Evolutionary conservation across 257 asterid genomes (phyloP).

Genomic region (Cinchona pubescens): DNA sequence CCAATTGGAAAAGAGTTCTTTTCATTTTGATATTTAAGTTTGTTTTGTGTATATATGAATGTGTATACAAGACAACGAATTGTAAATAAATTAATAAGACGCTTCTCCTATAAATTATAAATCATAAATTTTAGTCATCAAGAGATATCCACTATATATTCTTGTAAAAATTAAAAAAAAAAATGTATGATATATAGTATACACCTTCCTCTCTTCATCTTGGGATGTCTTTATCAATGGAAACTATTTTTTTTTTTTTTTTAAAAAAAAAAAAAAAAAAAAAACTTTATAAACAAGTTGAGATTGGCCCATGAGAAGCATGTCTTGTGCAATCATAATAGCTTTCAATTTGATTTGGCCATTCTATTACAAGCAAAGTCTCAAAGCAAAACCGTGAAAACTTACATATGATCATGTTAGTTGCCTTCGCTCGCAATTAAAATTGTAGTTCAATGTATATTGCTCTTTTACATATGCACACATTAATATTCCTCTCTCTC

Average conservation of each 20-base stretch:
- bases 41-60: too few species aligned
- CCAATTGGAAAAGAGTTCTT: conserved; percentile 9
- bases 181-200: not conserved
- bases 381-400: conserved; percentile 28
- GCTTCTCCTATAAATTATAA: too few species aligned
- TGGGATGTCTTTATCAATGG: conserved; percentile 57
- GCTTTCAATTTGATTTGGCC: conserved; percentile 64
- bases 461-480: conserved; percentile 17
- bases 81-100: too few species aligned
- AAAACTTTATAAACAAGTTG: conserved; percentile 74
- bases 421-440: conserved; percentile 68
- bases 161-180: too few species aligned
- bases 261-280: too few species aligned
- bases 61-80: too few species aligned
- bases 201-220: conserved; percentile 30
- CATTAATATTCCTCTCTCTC: not conserved
- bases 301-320: conserved; percentile 72
- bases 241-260: too few species aligned
- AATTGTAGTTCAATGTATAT: conserved; percentile 10
- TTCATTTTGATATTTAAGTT: not conserved
- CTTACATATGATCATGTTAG: conserved; percentile 41
- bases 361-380: conserved; percentile 62
- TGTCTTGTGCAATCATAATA: conserved; percentile 72
- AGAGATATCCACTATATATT: too few species aligned
- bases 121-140: too few species aligned